phyloP scores from a whole-genome alignment of 2,329 filamentous ascomycete species.

The Byssothecium circinans region DNA sequence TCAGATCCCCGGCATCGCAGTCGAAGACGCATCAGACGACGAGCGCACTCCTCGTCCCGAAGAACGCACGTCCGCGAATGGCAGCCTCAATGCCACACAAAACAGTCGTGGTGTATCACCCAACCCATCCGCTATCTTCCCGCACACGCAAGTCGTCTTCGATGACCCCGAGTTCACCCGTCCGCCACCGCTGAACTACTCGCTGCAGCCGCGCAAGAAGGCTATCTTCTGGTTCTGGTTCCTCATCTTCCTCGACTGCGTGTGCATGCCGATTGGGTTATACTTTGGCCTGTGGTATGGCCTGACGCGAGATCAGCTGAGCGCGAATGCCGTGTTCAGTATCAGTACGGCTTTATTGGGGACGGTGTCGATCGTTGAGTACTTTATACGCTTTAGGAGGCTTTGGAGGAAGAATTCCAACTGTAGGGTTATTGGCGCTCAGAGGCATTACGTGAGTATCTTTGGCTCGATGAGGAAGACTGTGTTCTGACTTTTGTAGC shows the following conservation, averaged over 20 bases:
- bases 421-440: slow-evolving; percentile 55
- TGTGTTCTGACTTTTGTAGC: slow-evolving; percentile 35
- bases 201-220: slow-evolving; percentile 56
- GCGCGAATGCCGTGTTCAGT: slow-evolving; percentile 55
- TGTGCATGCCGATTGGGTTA: slow-evolving; percentile 60
- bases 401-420: slow-evolving; percentile 56
- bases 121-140: slow-evolving; percentile 37
- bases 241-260: slow-evolving; percentile 60
- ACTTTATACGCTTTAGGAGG: slow-evolving; percentile 52
- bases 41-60: slow-evolving; percentile 15
- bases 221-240: slow-evolving; percentile 62
- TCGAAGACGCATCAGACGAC: slow-evolving; percentile 15
- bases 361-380: slow-evolving; percentile 58
- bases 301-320: slow-evolving; percentile 49
- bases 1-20: slow-evolving; percentile 22
- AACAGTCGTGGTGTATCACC: slow-evolving; percentile 22
- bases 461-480: not conserved
- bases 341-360: slow-evolving; percentile 58
- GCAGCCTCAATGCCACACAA: slow-evolving; percentile 25
- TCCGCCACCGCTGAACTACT: slow-evolving; percentile 60
- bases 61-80: slow-evolving; percentile 10
- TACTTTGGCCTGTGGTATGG: slow-evolving; percentile 65
- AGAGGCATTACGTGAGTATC: slow-evolving; percentile 43
- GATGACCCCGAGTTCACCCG: slow-evolving; percentile 44
- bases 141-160: slow-evolving; percentile 46